phyloP scores from a whole-genome alignment of 176 grass and related monocot genomes.

The Thalia dealbata region DNA sequence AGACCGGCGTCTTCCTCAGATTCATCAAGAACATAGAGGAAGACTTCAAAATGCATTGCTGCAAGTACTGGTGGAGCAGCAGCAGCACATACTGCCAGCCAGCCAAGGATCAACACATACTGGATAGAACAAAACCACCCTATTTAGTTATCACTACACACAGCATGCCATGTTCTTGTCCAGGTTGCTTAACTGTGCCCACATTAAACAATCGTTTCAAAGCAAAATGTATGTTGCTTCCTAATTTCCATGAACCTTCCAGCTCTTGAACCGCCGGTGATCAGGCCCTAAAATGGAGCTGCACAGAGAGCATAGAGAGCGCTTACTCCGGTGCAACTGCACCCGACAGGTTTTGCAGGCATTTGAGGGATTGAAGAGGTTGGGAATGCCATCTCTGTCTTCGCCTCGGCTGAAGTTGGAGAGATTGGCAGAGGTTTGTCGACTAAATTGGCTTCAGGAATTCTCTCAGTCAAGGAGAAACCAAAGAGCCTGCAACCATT shows the following conservation, averaged over 20 bases:
- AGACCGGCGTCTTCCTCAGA: neutral
- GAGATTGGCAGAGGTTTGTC: neutral
- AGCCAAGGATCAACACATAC: too few relatives aligned
- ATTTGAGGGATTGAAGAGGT: constrained; percentile 2
- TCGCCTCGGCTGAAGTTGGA: constrained; percentile 14
- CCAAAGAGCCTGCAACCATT: constrained; percentile 66
- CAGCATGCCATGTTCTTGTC: too few relatives aligned
- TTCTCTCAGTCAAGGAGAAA: constrained; percentile 65
- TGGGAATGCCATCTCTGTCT: constrained; percentile 2
- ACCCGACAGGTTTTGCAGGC: constrained; percentile 2
- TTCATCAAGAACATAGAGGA: neutral
- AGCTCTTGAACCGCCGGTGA: neutral
- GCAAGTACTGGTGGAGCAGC: neutral
- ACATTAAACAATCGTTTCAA: too few relatives aligned
- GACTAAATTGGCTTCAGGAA: constrained; percentile 24
- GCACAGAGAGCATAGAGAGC: constrained; percentile 3
- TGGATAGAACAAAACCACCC: too few relatives aligned
- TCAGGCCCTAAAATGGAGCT: constrained; percentile 8
- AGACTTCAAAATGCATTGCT: neutral
- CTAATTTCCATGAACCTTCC: neutral
- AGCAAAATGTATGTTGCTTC: neutral
- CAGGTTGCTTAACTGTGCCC: too few relatives aligned
- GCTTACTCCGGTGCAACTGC: neutral
- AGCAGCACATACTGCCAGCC: neutral
- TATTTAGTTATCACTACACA: too few relatives aligned